Evolutionary conservation across 2,329 filamentous ascomycete genomes (phyloP), one percentile per base, ranked within the genome.

Genomic region (Hortaea werneckii): DNA sequence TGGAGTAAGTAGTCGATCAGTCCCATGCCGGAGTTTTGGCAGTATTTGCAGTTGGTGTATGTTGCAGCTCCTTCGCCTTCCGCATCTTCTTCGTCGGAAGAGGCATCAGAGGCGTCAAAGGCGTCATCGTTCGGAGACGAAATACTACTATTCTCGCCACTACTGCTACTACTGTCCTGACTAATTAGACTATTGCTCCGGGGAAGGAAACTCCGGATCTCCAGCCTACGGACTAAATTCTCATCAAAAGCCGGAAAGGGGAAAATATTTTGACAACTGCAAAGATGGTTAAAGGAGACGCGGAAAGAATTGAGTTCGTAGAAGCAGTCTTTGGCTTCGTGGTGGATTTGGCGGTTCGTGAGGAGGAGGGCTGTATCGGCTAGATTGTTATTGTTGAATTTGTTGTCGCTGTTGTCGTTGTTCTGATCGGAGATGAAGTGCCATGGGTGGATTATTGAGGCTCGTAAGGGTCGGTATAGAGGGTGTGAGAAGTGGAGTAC

Each of bases 291-390:
- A 38, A 47, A 50, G 4, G 41, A 40, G 11, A 50, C 27, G 5
- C 28, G 8, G 38, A 50, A 50, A 12, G 39, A 29, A 13, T 50
- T 50, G 13, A 45, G 8, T 4, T 41, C 38, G 42, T 45, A 48
- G 11, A 48, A 42, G 11, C 42, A 34, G 12, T 48, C 38, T 10
- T 9, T 28, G 13, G 46, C 42, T 13, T 48, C 46, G 6, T n/a
- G 4, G 41, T 37, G 20, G 11, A 45, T 32, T 27, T 28, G 34
- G 10, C 35, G 37, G 35, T 41, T 40, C 9, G 42, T 13, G n/a
- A 28, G 29, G 9, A 50, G 42, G 26, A 50, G 37, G 13, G 41
- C 40, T 11, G 40, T 32, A 32, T 46, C 37, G 40, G 26, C 13
- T 11, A 39, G 12, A 8, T 40, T 32, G 28, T 37, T 38, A 5